Conservation (phyloP, 1,284 basidiomycete species). For the Pseudozyma sp. region DNA sequence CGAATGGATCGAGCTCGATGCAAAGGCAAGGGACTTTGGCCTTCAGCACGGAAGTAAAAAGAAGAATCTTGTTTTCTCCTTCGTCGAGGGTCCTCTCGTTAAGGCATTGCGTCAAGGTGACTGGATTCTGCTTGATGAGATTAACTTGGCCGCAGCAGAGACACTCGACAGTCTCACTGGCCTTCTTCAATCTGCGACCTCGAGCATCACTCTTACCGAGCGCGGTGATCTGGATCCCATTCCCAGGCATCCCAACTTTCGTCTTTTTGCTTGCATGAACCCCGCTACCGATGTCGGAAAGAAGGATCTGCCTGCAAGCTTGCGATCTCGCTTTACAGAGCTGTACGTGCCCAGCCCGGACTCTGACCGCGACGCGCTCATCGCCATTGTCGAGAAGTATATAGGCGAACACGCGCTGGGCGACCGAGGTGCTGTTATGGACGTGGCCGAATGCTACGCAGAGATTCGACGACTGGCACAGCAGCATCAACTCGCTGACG, state of each 20-base stretch:
- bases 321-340: constrained; percentile 93
- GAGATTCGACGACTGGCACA: constrained; percentile 84
- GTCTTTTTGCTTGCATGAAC: constrained; percentile 99
- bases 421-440: constrained; percentile 88
- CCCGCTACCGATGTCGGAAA: constrained; percentile 99
- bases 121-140: constrained; percentile 96
- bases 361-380: constrained; percentile 87
- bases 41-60: constrained; percentile 58
- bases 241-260: constrained; percentile 91
- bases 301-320: constrained; percentile 90
- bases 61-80: constrained; percentile 76
- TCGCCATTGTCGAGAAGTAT: constrained; percentile 89
- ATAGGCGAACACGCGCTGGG: constrained; percentile 85
- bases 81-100: constrained; percentile 96
- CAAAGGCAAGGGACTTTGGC: constrained; percentile 83
- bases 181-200: constrained; percentile 83
- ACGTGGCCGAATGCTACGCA: constrained; percentile 90
- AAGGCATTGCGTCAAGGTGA: constrained; percentile 88
- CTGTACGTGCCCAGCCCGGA: constrained; percentile 94
- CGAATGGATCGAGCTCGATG: constrained; percentile 74
- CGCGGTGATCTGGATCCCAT: constrained; percentile 91
- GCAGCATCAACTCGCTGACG: constrained; percentile 88
- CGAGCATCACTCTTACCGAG: constrained; percentile 93
- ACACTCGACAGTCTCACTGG: constrained; percentile 92
- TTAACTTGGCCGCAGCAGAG: constrained; percentile 93